Evolutionary conservation across 768 basidiomycete genomes (phyloP).

Genomic region (Boletus pseudo-olivaceus): DNA sequence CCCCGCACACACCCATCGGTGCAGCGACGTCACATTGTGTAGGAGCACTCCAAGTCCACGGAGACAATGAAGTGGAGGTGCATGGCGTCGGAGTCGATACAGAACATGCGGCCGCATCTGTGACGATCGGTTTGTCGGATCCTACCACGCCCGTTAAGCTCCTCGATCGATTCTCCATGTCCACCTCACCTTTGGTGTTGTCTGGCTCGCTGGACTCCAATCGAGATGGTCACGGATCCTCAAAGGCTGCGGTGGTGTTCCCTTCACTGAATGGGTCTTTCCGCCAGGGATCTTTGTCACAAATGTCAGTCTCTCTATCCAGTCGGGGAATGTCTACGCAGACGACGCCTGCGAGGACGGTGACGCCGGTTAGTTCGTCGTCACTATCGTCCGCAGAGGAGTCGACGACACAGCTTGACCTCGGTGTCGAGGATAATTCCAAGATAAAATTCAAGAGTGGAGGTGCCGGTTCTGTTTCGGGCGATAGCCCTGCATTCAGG

Average conservation of each 20-base stretch:
- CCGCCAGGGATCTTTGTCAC: slow-evolving; percentile 8
- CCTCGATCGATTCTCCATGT: slow-evolving; percentile 8
- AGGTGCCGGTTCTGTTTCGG: background rate
- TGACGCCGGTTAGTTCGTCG: slow-evolving; percentile 5
- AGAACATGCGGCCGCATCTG: background rate
- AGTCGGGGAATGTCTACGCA: slow-evolving; percentile 6
- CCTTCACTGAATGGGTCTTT: slow-evolving; percentile 26
- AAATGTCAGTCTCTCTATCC: background rate
- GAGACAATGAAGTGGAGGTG: slow-evolving; percentile 12
- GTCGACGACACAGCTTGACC: background rate
- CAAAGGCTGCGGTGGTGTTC: slow-evolving; percentile 17
- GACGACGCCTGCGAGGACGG: slow-evolving; percentile 8
- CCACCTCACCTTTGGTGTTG: slow-evolving; percentile 1
- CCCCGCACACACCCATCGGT: slow-evolving; percentile 25
- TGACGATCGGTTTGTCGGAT: slow-evolving; percentile 9
- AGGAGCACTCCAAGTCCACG: slow-evolving; percentile 6
- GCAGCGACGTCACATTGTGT: slow-evolving; percentile 1
- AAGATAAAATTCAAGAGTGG: background rate
- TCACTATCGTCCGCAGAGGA: background rate
- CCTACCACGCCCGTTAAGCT: slow-evolving; percentile 17
- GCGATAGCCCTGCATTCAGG: slow-evolving; percentile 1
- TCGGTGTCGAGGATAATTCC: background rate
- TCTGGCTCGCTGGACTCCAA: background rate
- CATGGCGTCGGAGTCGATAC: slow-evolving; percentile 6
- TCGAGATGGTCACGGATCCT: slow-evolving; percentile 7